Conservation (phyloP, 2,329 filamentous ascomycete species). For the Paramyrothecium sp. region DNA sequence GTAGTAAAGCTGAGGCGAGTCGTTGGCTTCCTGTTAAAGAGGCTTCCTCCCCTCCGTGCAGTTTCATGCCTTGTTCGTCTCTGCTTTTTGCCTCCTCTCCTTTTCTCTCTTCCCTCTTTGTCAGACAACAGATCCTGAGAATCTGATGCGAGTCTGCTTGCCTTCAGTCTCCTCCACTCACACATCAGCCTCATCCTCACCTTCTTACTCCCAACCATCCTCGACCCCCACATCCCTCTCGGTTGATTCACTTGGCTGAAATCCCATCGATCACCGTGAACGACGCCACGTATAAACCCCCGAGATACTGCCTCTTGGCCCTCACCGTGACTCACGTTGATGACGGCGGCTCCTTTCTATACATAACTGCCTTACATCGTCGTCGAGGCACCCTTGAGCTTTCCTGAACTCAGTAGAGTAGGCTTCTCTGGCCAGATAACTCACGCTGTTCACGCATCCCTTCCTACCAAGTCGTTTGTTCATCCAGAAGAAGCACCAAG, state of each 20-base stretch:
- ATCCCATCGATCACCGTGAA: neutral
- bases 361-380: neutral
- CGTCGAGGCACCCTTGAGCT: neutral
- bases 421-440: neutral
- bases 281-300: neutral
- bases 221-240: neutral
- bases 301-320: neutral
- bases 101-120: neutral
- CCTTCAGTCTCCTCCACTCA: neutral
- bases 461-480: conserved; percentile 5
- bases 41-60: too few relatives aligned
- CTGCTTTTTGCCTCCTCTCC: neutral
- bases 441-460: neutral
- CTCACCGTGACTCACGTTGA: neutral
- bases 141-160: neutral
- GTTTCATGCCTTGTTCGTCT: too few relatives aligned
- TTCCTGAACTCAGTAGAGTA: neutral
- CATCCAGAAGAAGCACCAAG: neutral
- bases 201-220: neutral
- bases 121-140: neutral
- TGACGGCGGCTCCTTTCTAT: neutral
- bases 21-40: too few relatives aligned
- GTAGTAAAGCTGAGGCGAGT: neutral
- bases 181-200: neutral
- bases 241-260: neutral